Evolutionary conservation across 768 basidiomycete species (phyloP).

Genomic region (Boletus tylopilopsis): DNA sequence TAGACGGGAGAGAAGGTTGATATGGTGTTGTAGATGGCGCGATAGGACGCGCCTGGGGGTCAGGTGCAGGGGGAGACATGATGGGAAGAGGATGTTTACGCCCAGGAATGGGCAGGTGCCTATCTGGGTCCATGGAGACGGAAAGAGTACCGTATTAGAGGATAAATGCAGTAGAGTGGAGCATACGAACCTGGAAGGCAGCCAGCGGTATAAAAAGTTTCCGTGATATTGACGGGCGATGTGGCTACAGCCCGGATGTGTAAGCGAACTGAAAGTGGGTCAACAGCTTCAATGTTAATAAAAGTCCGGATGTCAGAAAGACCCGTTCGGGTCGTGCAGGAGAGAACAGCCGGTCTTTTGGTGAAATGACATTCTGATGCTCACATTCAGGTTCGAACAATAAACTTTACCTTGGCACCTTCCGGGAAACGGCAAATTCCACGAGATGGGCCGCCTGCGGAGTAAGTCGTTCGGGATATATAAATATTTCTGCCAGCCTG

Average conservation of each 20-base stretch:
- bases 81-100: conserved; percentile 29
- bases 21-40: conserved; percentile 20
- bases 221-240: conserved; percentile 21
- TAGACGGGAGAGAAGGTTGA: conserved; percentile 52
- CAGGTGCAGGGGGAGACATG: conserved; percentile 24
- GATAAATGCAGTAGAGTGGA: conserved; percentile 22
- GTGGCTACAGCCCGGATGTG: conserved; percentile 29
- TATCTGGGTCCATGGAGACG: conserved; percentile 35
- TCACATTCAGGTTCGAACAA: conserved; percentile 24
- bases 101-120: conserved; percentile 33
- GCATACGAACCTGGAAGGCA: conserved; percentile 21
- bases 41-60: conserved; percentile 27
- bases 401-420: conserved; percentile 29
- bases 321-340: conserved; percentile 27
- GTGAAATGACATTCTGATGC: conserved; percentile 22
- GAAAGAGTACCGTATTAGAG: not conserved
- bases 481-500: conserved; percentile 3
- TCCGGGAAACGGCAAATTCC: conserved; percentile 28
- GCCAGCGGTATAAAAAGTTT: conserved; percentile 21
- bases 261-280: conserved; percentile 30
- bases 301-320: conserved; percentile 26
- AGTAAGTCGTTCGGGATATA: conserved; percentile 16
- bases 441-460: conserved; percentile 23
- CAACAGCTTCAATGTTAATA: conserved; percentile 24
- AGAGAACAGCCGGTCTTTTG: conserved; percentile 19